Evolutionary conservation across 768 basidiomycete species (phyloP).

Genomic region (Leccinum fibrillosum): DNA sequence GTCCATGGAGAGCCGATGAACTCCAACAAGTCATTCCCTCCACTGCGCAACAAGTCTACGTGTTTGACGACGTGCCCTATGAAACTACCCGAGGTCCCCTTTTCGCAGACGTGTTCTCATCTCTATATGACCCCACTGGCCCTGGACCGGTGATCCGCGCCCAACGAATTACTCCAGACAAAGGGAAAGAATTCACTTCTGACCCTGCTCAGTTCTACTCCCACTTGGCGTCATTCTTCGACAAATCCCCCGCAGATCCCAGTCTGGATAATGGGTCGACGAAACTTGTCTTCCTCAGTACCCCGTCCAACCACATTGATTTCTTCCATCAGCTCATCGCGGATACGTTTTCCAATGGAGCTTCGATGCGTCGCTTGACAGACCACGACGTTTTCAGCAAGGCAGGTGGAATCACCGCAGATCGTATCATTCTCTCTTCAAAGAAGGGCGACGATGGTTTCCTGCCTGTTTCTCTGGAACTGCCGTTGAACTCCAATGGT

Average conservation of each 20-base stretch:
- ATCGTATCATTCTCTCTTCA: constrained; percentile 64
- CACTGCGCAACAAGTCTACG: constrained; percentile 57
- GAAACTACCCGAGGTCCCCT: constrained; percentile 59
- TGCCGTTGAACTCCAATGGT: constrained; percentile 56
- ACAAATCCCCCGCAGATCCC: constrained; percentile 27
- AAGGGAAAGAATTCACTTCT: constrained; percentile 50
- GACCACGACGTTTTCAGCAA: constrained; percentile 76
- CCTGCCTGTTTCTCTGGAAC: constrained; percentile 50
- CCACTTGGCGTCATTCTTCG: constrained; percentile 33
- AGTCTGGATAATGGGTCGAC: constrained; percentile 24
- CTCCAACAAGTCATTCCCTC: constrained; percentile 59
- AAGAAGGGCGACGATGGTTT: constrained; percentile 35
- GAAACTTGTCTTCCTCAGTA: constrained; percentile 55
- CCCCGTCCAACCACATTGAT: constrained; percentile 43
- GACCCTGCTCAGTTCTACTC: constrained; percentile 41
- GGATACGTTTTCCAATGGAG: constrained; percentile 52
- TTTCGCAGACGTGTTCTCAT: constrained; percentile 68
- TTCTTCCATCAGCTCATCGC: constrained; percentile 48
- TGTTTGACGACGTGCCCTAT: constrained; percentile 76
- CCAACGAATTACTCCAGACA: constrained; percentile 57
- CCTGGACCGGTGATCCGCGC: constrained; percentile 44
- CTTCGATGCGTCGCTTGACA: constrained; percentile 59
- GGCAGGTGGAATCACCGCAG: constrained; percentile 64
- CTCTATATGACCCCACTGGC: constrained; percentile 43
- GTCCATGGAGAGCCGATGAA: constrained; percentile 76